These are phyloP conservation scores for Hirsutella minnesotensis DNA, from an alignment of 2,329 filamentous ascomycete species.

Conservation along the genomic window DNA sequence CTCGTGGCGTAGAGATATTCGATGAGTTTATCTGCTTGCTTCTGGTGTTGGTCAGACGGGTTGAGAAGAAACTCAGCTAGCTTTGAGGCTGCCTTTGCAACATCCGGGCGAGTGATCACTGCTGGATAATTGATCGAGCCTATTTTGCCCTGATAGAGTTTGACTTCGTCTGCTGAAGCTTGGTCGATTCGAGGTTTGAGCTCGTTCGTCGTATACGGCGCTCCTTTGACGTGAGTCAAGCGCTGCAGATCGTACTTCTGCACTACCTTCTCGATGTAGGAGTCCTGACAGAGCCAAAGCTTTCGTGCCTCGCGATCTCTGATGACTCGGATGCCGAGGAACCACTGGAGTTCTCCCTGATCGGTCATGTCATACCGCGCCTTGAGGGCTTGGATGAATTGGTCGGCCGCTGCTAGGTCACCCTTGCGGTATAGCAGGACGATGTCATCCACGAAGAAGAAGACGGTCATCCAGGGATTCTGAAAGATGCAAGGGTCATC, in stretches of 20 bases:
- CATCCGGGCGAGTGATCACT: not conserved
- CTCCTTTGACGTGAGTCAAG: not conserved
- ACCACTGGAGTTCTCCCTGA: not conserved
- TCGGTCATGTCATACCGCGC: not conserved
- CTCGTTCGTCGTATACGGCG: not conserved
- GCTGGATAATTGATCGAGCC: not conserved
- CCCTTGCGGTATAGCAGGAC: not conserved
- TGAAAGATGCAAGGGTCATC: not conserved
- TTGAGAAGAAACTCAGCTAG: not conserved
- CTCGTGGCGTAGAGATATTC: not conserved
- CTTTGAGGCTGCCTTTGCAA: not conserved
- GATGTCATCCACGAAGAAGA: too few species aligned
- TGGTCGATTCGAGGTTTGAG: not conserved
- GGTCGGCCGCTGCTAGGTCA: not conserved
- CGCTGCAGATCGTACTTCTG: not conserved
- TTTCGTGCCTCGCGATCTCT: not conserved
- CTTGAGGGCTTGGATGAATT: not conserved
- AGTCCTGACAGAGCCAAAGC: not conserved
- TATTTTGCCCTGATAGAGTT: not conserved
- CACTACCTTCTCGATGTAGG: too few species aligned
- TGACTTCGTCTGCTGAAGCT: not conserved
- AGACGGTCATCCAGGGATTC: not conserved
- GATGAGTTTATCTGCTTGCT: not conserved
- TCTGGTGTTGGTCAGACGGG: not conserved
- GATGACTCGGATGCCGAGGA: not conserved